Conservation (phyloP, 768 basidiomycete genomes). For the Kwoniella shandongensis region DNA sequence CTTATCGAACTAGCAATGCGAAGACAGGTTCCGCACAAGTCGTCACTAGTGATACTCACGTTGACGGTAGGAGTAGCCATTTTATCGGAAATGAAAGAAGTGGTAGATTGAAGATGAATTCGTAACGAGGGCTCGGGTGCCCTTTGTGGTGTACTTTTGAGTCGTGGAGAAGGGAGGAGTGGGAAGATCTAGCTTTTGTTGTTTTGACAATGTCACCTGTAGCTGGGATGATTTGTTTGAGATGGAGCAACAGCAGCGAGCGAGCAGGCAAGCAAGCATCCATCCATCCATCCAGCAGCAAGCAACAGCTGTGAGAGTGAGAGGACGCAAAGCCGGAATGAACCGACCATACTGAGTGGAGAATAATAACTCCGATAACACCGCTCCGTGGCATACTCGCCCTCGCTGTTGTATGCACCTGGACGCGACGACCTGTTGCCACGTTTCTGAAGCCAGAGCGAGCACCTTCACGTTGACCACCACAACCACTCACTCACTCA, state of each 20-base stretch:
- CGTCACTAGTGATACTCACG: conserved; percentile 23
- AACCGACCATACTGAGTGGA: conserved; percentile 4
- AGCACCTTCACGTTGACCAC: not conserved
- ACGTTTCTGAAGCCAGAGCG: too few species aligned
- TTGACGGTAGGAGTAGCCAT: conserved; percentile 42
- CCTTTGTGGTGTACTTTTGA: conserved; percentile 18
- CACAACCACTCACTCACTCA: not conserved
- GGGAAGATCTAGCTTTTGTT: too few species aligned
- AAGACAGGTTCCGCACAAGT: not conserved
- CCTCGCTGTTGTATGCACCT: not conserved
- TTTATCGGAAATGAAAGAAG: conserved; percentile 8
- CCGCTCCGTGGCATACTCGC: conserved; percentile 19
- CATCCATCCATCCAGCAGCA: conserved; percentile 9
- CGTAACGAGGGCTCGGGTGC: conserved; percentile 2
- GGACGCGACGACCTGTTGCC: conserved; percentile 15
- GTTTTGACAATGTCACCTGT: not conserved
- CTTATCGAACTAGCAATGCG: too few species aligned
- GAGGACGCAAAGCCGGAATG: conserved; percentile 5
- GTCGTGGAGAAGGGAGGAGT: not conserved
- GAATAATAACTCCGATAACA: conserved; percentile 24
- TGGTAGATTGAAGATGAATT: not conserved
- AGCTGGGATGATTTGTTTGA: not conserved
- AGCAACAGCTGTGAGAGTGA: not conserved
- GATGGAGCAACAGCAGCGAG: not conserved
- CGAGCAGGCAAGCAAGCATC: conserved; percentile 2